phyloP scores from a whole-genome alignment of 2,329 filamentous ascomycete species.

The Arthroderma sp. region DNA sequence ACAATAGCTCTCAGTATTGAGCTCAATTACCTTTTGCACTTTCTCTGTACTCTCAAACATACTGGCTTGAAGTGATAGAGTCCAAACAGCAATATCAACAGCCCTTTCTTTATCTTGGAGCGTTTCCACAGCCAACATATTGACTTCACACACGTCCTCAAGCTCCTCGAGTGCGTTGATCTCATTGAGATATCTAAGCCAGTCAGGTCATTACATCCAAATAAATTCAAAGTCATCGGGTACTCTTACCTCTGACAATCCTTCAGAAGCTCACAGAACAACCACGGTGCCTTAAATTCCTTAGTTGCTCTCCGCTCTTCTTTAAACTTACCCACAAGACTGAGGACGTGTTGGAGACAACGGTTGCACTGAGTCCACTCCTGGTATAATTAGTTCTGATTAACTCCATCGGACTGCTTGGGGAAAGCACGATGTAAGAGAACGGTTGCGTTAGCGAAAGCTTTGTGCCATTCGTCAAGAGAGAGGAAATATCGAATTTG shows the following conservation, averaged over 20 bases:
- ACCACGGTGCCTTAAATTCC: neutral
- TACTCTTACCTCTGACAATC: constrained; percentile 4
- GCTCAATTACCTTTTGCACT: too few relatives aligned
- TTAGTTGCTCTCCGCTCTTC: neutral
- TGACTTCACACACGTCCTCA: too few relatives aligned
- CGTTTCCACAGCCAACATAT: too few relatives aligned
- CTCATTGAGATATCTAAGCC: constrained; percentile 1
- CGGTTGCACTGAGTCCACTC: constrained; percentile 1
- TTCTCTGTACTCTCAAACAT: too few relatives aligned
- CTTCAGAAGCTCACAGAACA: constrained; percentile 1
- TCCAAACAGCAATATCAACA: too few relatives aligned
- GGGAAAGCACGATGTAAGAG: constrained; percentile 2
- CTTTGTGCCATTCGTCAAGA: constrained; percentile 1
- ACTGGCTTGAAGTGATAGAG: too few relatives aligned
- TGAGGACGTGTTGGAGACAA: constrained; percentile 1
- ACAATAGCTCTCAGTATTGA: too few relatives aligned
- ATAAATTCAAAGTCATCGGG: too few relatives aligned
- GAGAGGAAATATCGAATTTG: neutral
- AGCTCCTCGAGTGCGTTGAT: too few relatives aligned
- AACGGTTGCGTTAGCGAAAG: constrained; percentile 1
- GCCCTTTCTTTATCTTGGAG: too few relatives aligned
- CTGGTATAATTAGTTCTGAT: neutral
- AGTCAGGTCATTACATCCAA: neutral
- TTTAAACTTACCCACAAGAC: constrained; percentile 2
- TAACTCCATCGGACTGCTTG: neutral